Evolutionary conservation across 768 basidiomycete genomes (phyloP), one percentile per base, ranked within the genome.

Genomic region (Asterophora lycoperdoides): DNA sequence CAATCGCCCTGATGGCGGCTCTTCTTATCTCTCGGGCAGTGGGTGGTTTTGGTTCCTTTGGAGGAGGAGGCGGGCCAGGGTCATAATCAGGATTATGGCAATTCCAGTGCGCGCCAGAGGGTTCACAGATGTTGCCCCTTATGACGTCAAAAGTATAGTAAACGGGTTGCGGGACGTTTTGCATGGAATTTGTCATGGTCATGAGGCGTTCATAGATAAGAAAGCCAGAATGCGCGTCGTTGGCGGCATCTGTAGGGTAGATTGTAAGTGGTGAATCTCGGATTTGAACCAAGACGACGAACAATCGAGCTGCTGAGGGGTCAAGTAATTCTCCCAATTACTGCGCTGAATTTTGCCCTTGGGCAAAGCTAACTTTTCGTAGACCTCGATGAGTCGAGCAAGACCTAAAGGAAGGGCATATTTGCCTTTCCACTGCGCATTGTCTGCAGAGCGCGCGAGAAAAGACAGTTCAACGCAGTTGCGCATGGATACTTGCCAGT

Each of bases 381-480:
- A 91, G 1, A 66, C 64, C 54, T 83, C 79, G n/a, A 81, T 68
- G 0, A 91, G 72, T 14, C 81, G 75, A 20, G 84, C 73, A 8
- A 90, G 73, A 14, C 86, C 84, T 32, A 91, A 73, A 8, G 75
- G 69, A 4, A 59, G 50, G n/a, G 63, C 72, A 56, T 86, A 89
- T 49, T 70, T 77, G 34, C 86, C 88, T 64, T 84, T 83, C 86
- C 88, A 90, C 26, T 72, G 75, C 5, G 67, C 67, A 54, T 85
- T 84, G 59, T 90, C 89, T 37, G 80, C 84, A 0, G 79, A 78
- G 28, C 80, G 75, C 13, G 87, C 87, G 17, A 91, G 70, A 5
- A 86, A 70, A 36, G 81, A 74, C 7, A 91, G 71, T 58, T 91
- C 89, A 14, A 89, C 81, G 69, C 85, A 67, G 69, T 78, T 67